phyloP scores from a whole-genome alignment of 1,139 yeast genomes.

The Yamadazyma triangularis region DNA sequence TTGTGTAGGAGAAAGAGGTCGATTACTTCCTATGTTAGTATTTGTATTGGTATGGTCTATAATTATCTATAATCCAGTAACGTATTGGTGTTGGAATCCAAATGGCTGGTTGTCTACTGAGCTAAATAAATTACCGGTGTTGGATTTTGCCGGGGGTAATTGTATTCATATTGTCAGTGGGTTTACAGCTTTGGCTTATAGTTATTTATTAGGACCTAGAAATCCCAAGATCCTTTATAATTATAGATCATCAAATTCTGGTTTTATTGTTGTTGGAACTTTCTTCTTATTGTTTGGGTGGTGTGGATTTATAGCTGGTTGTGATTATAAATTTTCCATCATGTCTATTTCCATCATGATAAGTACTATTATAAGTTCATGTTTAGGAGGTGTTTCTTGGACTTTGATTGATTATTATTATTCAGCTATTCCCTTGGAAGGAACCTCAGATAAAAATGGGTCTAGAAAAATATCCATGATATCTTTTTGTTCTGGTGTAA shows the following conservation, averaged over 20 bases:
- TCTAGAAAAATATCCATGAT: constrained; percentile 33
- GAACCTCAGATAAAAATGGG: constrained; percentile 7
- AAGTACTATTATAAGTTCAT: constrained; percentile 34
- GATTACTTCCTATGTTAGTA: constrained; percentile 48
- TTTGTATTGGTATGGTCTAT: constrained; percentile 54
- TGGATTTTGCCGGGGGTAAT: constrained; percentile 65
- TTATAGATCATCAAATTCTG: constrained; percentile 35
- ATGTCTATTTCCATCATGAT: constrained; percentile 29
- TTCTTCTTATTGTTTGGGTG: constrained; percentile 36
- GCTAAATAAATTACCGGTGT: constrained; percentile 38
- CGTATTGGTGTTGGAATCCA: constrained; percentile 63
- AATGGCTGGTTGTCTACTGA: constrained; percentile 54
- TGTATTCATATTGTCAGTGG: constrained; percentile 63
- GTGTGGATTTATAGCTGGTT: constrained; percentile 44
- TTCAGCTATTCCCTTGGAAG: constrained; percentile 36
- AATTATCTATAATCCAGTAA: constrained; percentile 58
- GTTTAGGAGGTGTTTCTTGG: constrained; percentile 37
- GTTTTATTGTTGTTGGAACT: constrained; percentile 52
- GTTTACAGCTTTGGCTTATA: constrained; percentile 55
- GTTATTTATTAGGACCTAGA: constrained; percentile 54
- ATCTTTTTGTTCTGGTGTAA: constrained; percentile 39
- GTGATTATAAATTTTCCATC: constrained; percentile 37
- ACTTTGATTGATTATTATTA: constrained; percentile 34
- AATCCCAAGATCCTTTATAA: constrained; percentile 35
- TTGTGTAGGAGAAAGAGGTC: constrained; percentile 55